phyloP scores from a whole-genome alignment of 169 alveolate species.

The Perkinsus chesapeaki region DNA sequence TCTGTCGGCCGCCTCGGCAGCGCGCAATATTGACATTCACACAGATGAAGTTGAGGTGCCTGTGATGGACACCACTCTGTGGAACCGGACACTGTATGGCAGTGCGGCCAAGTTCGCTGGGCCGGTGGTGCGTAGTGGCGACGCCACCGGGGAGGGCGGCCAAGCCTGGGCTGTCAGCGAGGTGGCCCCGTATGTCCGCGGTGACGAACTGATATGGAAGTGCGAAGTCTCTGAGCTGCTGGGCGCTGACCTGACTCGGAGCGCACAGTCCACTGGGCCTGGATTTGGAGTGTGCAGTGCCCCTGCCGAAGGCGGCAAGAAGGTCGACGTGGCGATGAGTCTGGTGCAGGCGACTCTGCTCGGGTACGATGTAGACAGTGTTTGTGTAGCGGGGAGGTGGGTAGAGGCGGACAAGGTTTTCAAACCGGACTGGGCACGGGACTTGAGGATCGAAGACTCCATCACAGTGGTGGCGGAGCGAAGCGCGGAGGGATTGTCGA shows the following conservation, averaged over 20 bases:
- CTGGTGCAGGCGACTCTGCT: neutral
- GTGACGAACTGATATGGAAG: neutral
- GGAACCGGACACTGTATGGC: neutral
- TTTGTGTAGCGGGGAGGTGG: neutral
- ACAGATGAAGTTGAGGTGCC: neutral
- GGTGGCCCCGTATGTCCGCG: neutral
- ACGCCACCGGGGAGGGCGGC: neutral
- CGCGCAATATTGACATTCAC: neutral
- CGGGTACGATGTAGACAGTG: neutral
- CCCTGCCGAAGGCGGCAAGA: neutral
- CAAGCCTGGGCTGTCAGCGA: neutral
- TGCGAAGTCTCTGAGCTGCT: neutral
- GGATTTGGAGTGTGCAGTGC: neutral
- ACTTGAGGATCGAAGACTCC: neutral
- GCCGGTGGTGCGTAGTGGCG: neutral
- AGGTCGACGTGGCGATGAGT: neutral
- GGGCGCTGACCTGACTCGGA: neutral
- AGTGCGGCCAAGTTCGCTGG: neutral
- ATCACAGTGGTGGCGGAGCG: neutral
- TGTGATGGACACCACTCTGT: neutral
- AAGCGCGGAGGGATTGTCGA: neutral
- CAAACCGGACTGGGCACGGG: neutral
- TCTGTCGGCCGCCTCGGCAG: neutral
- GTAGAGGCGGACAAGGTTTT: neutral
- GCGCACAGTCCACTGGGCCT: neutral